These are phyloP conservation scores for Pascua guehoae DNA, from an alignment of 1,284 basidiomycete genomes.

Conservation along the genomic window DNA sequence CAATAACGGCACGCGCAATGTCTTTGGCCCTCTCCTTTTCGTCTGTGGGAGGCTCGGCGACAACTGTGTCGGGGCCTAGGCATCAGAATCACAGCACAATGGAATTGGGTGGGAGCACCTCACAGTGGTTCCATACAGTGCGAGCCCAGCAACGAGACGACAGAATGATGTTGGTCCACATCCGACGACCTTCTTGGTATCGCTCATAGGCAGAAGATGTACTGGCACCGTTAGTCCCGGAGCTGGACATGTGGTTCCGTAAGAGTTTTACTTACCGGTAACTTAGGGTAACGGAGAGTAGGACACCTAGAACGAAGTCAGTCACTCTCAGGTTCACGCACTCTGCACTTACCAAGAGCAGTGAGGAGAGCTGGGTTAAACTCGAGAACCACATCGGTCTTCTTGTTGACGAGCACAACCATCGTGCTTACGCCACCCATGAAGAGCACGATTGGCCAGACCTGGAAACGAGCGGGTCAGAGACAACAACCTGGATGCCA, in stretches of 20 bases:
- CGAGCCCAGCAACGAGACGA: constrained; percentile 47
- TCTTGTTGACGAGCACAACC: constrained; percentile 34
- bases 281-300: constrained; percentile 44
- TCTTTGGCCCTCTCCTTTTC: constrained; percentile 48
- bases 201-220: constrained; percentile 72
- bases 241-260: background rate
- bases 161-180: constrained; percentile 67
- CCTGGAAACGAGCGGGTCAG: constrained; percentile 9
- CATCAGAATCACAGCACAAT: background rate
- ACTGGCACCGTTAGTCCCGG: constrained; percentile 33
- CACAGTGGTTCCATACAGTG: constrained; percentile 45
- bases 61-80: constrained; percentile 35
- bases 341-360: constrained; percentile 31
- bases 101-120: background rate
- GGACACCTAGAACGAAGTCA: constrained; percentile 26
- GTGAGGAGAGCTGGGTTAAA: constrained; percentile 43
- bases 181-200: constrained; percentile 66
- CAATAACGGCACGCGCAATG: constrained; percentile 57
- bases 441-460: constrained; percentile 43
- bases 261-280: constrained; percentile 30
- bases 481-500: too few species aligned
- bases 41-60: constrained; percentile 20
- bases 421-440: constrained; percentile 38
- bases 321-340: background rate
- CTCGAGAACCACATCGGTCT: constrained; percentile 28